These are phyloP conservation scores for Kazachstania martiniae DNA, from an alignment of 805 yeast species.

Conservation along the genomic window DNA sequence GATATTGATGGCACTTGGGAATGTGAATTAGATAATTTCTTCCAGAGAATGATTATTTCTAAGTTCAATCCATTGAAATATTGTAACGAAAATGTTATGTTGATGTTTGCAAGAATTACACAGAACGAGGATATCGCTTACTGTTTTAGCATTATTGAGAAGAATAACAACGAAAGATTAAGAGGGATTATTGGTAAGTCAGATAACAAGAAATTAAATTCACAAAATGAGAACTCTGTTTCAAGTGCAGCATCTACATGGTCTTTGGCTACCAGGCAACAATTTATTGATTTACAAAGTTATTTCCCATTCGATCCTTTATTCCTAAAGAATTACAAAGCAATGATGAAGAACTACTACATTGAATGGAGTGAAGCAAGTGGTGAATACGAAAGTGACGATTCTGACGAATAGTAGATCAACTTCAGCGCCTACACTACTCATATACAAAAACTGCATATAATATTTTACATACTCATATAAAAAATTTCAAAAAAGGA, in stretches of 20 bases:
- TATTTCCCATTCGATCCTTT: constrained; percentile 95
- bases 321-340: constrained; percentile 51
- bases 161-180: constrained; percentile 49
- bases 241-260: constrained; percentile 21
- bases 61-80: constrained; percentile 88
- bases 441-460: too few relatives aligned
- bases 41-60: constrained; percentile 74
- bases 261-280: constrained; percentile 55
- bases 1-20: constrained; percentile 50
- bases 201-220: constrained; percentile 1
- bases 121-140: constrained; percentile 84
- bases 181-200: constrained; percentile 33
- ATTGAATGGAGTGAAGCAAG: constrained; percentile 81
- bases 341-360: constrained; percentile 43
- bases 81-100: constrained; percentile 87
- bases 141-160: constrained; percentile 87
- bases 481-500: too few relatives aligned
- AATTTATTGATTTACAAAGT: constrained; percentile 82
- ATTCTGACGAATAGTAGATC: constrained; percentile 29
- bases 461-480: too few relatives aligned
- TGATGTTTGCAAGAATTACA: constrained; percentile 86
- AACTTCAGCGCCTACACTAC: too few relatives aligned
- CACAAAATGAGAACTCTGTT: constrained; percentile 12
- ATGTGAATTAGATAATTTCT: constrained; percentile 70
- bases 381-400: constrained; percentile 43